Percentiles rank a stretch among this genome's conserved stretches.
These are phyloP conservation scores for Meira nashicola DNA, from an alignment of 1,284 basidiomycete genomes.

Conservation along the genomic window DNA sequence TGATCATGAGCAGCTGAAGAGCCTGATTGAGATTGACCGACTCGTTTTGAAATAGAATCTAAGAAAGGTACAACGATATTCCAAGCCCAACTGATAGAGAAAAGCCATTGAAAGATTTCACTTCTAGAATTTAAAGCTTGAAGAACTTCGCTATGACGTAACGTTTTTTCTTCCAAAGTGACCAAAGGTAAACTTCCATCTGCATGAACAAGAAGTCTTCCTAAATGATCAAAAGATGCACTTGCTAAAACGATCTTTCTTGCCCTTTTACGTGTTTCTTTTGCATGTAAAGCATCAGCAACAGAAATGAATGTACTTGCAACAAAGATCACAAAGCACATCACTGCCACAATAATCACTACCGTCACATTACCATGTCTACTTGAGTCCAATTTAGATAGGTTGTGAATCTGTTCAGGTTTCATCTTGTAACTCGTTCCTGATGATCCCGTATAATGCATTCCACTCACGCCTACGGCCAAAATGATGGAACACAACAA, in stretches of 20 bases:
- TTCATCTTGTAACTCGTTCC: conserved; percentile 55
- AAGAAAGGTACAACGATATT: conserved; percentile 56
- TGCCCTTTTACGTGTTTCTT: conserved; percentile 54
- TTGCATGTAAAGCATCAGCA: conserved; percentile 53
- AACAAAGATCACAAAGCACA: conserved; percentile 57
- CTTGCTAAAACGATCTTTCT: conserved; percentile 57
- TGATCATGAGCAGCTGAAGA: neutral
- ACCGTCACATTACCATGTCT: conserved; percentile 50
- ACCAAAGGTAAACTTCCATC: conserved; percentile 58
- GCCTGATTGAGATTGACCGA: conserved; percentile 15
- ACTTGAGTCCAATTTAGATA: conserved; percentile 23
- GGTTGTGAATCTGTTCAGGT: conserved; percentile 21
- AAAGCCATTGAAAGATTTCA: conserved; percentile 59
- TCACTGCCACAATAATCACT: conserved; percentile 55
- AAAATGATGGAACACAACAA: conserved; percentile 54
- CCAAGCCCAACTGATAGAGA: conserved; percentile 59
- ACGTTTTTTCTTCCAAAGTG: conserved; percentile 56
- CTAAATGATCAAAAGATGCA: conserved; percentile 57
- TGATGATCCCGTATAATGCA: conserved; percentile 58
- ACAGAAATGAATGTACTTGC: conserved; percentile 55
- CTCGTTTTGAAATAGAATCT: conserved; percentile 53
- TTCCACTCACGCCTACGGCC: conserved; percentile 56
- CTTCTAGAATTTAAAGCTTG: conserved; percentile 56
- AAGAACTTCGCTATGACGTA: conserved; percentile 54
- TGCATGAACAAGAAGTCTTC: conserved; percentile 56